Evolutionary conservation across 31 red algal species (phyloP), one percentile per base, ranked within the genome.

Genomic region (Odonthalia washingtoniensis): DNA sequence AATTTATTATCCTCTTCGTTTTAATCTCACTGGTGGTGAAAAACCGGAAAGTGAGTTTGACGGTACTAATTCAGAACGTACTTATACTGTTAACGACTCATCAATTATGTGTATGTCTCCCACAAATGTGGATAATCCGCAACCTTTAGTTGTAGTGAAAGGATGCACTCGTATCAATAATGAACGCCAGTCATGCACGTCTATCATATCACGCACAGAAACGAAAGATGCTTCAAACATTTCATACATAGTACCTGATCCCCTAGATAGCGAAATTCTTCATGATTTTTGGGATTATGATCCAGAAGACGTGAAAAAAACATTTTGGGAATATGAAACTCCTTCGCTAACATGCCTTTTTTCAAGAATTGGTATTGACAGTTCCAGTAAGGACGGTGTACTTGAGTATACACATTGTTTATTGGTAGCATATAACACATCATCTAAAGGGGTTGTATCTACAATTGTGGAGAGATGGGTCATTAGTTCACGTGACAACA

Each of bases 391-490:
- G 12, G 9, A 9, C 9, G 9, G 12, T 9, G n/a, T n/a, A n/a
- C n/a, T n/a, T n/a, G 21, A 21, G 21, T 57, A 57, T 21, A 57
- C 49, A 14, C 49, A 57, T 57, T 57, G 49, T 21, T 57, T 57
- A 21, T 9, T 57, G 9, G 49, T 57, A 14, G 49, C 49, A 9
- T 14, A 57, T 14, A 57, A 57, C 21, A 21, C 9, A 9, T 14
- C 49, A 57, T 9, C 9, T 9, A 57, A 57, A 14, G 49, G 49
- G 9, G 49, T 57, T 9, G n/a, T n/a, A n/a, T 14, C 49, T 14
- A 57, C 49, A 57, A 57, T 57, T 57, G 49, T 57, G 49, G 49
- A 57, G 49, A 57, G 49, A 21, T 57, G 49, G 49, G 21, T 57
- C 9, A 9, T 57, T 21, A 21, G 49, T 14, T 21, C 49, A 21